Percentiles rank a stretch among this genome's conserved stretches.
Conservation (phyloP, 768 basidiomycete genomes). For the Hygrocybe coccinea region DNA sequence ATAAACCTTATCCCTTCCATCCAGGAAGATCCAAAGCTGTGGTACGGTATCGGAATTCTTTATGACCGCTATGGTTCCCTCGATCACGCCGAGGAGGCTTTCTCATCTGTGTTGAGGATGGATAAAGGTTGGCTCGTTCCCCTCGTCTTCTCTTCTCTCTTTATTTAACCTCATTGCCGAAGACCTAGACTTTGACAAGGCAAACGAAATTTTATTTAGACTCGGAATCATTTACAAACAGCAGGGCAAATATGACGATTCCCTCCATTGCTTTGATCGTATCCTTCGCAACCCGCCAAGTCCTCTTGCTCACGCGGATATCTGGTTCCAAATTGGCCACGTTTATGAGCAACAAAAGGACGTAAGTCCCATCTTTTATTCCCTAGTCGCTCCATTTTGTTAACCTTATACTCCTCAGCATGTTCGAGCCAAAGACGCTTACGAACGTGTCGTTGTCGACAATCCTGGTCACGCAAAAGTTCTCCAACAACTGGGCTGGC, state of each 20-base stretch:
- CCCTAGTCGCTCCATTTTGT: slow-evolving; percentile 9
- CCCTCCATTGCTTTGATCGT: slow-evolving; percentile 89
- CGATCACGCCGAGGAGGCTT: slow-evolving; percentile 98
- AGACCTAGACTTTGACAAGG: slow-evolving; percentile 90
- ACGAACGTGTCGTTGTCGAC: slow-evolving; percentile 89
- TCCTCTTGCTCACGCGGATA: slow-evolving; percentile 94
- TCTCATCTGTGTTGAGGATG: slow-evolving; percentile 93
- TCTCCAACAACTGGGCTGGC: slow-evolving; percentile 94
- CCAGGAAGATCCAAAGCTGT: slow-evolving; percentile 93
- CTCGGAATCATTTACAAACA: slow-evolving; percentile 99
- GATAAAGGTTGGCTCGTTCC: slow-evolving; percentile 69
- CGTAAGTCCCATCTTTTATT: slow-evolving; percentile 39
- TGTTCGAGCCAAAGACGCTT: slow-evolving; percentile 86
- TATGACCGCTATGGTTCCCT: slow-evolving; percentile 98
- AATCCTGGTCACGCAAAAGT: slow-evolving; percentile 96
- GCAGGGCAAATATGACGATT: slow-evolving; percentile 88
- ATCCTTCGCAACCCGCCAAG: slow-evolving; percentile 94
- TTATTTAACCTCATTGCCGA: slow-evolving; percentile 24
- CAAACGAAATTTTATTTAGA: slow-evolving; percentile 96
- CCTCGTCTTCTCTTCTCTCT: slow-evolving; percentile 5
- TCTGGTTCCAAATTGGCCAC: slow-evolving; percentile 99
- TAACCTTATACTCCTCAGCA: slow-evolving; percentile 47
- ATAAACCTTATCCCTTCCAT: slow-evolving; percentile 12
- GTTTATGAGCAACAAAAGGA: slow-evolving; percentile 98
- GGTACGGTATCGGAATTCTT: slow-evolving; percentile 99